Evolutionary conservation across 2,329 filamentous ascomycete species (phyloP), one percentile per base, ranked within the genome.

Genomic region (Acarospora socialis): DNA sequence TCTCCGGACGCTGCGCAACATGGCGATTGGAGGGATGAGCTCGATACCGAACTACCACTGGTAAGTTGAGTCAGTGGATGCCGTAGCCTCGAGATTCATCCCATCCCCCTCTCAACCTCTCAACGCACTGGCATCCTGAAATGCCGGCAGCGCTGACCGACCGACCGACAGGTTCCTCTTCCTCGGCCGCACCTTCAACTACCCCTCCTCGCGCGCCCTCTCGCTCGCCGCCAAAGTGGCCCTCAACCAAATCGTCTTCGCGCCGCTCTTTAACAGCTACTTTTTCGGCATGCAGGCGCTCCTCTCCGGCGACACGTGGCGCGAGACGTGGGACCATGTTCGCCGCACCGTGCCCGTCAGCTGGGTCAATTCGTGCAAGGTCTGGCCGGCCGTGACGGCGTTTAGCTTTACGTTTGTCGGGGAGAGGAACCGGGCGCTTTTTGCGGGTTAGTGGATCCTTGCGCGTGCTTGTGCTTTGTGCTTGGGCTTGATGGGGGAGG

Each of bases 301-400:
- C 3, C 62, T 92, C 2, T 68, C 73, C 0, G 84, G 83, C 21
- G 76, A 78, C 17, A 66, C 18, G 15, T 29, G 14, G 7, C n/a
- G 58, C 5, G 77, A 81, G 34, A 70, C 77, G 1, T 68, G 70
- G 53, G 72, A 81, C 45, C 73, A 81, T 32, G 66, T 94, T 37
- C 68, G 68, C 43, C 65, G 73, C 36, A 86, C 84, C 0, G 77
- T 93, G 0, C 83, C 84, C 0, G 65, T 68, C 15, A 84, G 77
- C 48, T 72, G 81, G 49, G 53, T 73, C 49, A 93, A 90, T 52
- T 81, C 77, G 38, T 74, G 76, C 52, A 92, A 92, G 59, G 55
- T 94, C 15, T 94, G 86, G 86, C 87, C 86, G 0, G 73, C 73
- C 0, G 78, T 92, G 10, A 92, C 79, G 9, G 83, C 83, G 0